These are phyloP conservation scores for Trichoderma harzianum DNA, from an alignment of 2,329 filamentous ascomycete species.

Conservation along the genomic window DNA sequence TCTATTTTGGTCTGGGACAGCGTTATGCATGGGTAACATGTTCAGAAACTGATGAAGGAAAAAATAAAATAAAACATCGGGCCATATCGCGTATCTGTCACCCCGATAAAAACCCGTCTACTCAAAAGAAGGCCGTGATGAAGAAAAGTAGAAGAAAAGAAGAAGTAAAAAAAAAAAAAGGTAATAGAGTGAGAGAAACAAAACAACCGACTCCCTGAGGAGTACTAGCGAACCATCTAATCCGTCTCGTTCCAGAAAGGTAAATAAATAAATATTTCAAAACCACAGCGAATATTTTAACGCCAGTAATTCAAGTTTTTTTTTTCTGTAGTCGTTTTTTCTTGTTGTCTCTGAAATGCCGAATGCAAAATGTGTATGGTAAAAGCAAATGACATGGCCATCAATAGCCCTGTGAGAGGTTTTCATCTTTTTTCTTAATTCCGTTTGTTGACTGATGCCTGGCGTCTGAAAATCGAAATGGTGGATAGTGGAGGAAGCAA, in stretches of 20 bases:
- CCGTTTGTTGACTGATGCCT: neutral
- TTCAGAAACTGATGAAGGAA: neutral
- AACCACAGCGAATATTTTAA: conserved; percentile 3
- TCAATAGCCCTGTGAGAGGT: neutral
- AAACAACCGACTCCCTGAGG: conserved; percentile 20
- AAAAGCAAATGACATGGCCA: conserved; percentile 7
- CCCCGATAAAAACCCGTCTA: neutral
- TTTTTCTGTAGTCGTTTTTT: neutral
- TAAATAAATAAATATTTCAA: neutral
- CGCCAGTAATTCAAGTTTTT: neutral
- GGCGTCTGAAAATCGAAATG: neutral
- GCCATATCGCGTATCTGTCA: neutral
- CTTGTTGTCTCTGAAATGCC: neutral
- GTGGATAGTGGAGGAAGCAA: neutral
- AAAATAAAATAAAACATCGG: neutral
- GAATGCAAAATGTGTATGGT: neutral
- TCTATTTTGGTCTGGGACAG: neutral
- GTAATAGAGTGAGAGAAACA: neutral
- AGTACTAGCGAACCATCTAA: conserved; percentile 22
- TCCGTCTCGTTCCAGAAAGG: conserved; percentile 14
- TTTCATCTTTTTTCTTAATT: neutral
- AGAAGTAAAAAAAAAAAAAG: neutral
- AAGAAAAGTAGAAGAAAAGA: neutral
- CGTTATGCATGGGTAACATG: neutral
- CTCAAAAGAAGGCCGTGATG: neutral